Evolutionary conservation across 768 basidiomycete species (phyloP), one percentile per base, ranked within the genome.

Genomic region (Rhodotorula kratochvilovae): DNA sequence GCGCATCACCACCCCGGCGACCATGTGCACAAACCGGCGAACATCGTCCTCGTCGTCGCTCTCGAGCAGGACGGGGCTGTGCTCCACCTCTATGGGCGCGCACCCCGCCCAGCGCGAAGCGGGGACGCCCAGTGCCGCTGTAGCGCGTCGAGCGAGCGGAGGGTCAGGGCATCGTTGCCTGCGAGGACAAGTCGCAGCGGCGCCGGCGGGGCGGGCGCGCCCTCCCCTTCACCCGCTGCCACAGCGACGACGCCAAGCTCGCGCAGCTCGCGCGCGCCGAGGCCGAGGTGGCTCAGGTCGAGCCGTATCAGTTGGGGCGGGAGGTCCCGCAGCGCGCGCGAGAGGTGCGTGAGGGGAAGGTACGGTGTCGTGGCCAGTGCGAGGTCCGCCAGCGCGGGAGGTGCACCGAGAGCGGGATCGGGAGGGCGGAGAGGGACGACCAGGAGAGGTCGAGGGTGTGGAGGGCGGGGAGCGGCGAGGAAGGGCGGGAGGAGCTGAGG

Each of bases 11-110:
- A 60, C 62, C 1, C 65, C 65, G 13, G 65, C 65, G 11, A 66
- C 57, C 57, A 59, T 51, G 48, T 59, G 48, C 27, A 66, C 57
- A 7, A 66, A 66, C 65, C 65, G 27, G n/a, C 65, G n/a, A 2
- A 66, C 57, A 39, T 66, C 65, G 46, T 66, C 65, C 48, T 59
- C 65, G 15, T 58, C 57, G 36, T 66, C 65, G 25, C 57, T 59
- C 57, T 66, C 65, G 33, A 61, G 61, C 65, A 66, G 10, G 29
- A 66, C 29, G 11, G 27, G 35, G 35, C 35, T n/a, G 25, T 59
- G 57, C 48, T 59, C 48, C 27, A 66, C n/a, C 6, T 50, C 33
- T 17, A 66, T 29, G 0, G 7, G 7, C 29, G 5, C 19, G 11
- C 50, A 23, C 11, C 39, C 57, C 2, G 13, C 35, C 33, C 35